phyloP scores from a whole-genome alignment of 2,329 filamentous ascomycete genomes.

The Colletotrichum sp. region DNA sequence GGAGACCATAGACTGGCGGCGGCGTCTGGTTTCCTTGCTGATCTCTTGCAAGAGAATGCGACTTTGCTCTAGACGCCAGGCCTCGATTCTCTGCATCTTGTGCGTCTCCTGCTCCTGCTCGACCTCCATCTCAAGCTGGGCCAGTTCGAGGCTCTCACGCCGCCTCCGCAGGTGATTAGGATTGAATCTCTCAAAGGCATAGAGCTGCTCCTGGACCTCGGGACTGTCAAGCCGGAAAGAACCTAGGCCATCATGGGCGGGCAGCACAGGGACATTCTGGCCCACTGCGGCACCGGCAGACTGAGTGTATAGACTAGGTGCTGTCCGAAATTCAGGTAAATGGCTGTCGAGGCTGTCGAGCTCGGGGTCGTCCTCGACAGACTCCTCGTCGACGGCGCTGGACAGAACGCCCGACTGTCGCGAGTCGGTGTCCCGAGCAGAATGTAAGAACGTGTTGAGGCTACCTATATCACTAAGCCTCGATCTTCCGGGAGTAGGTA shows the following conservation, averaged over 20 bases:
- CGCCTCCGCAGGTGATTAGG: conserved; percentile 66
- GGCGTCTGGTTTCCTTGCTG: conserved; percentile 78
- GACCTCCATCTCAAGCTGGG: conserved; percentile 55
- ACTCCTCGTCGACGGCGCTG: conserved; percentile 38
- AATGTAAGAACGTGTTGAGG: conserved; percentile 70
- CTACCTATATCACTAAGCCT: conserved; percentile 82
- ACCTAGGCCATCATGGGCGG: conserved; percentile 89
- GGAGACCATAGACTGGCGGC: conserved; percentile 66
- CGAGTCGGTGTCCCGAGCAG: conserved; percentile 53
- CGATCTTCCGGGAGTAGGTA: conserved; percentile 72
- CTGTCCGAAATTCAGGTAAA: conserved; percentile 82
- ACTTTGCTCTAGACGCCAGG: conserved; percentile 92
- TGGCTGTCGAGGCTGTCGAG: conserved; percentile 94
- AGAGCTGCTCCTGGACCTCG: conserved; percentile 81
- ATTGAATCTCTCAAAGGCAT: conserved; percentile 87
- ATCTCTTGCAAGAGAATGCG: conserved; percentile 85
- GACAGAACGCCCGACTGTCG: conserved; percentile 42
- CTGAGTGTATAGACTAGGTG: conserved; percentile 44
- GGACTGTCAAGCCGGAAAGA: conserved; percentile 73
- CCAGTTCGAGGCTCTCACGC: conserved; percentile 57
- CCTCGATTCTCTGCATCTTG: conserved; percentile 82
- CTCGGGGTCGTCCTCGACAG: conserved; percentile 72
- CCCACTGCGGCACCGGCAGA: conserved; percentile 50
- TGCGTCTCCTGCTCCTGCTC: conserved; percentile 69
- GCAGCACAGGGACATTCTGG: conserved; percentile 74